Evolutionary conservation across 495 filamentous ascomycete genomes (phyloP).

Genomic region (Glarea lozoyensis): DNA sequence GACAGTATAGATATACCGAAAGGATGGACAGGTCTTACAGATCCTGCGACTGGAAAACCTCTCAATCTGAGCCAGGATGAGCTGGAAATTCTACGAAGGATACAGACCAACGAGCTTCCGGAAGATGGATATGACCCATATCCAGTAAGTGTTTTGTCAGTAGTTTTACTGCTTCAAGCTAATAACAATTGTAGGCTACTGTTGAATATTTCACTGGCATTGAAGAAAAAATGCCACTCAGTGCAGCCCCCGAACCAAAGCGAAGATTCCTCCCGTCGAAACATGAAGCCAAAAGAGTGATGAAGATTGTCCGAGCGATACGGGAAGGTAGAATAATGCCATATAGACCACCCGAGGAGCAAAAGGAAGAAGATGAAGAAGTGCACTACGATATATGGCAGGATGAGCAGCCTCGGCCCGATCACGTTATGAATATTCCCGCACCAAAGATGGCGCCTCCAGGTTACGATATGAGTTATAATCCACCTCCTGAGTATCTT

Average conservation of each 20-base stretch:
- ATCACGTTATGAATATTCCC: constrained; percentile 91
- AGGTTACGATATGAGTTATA: constrained; percentile 90
- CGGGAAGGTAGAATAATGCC: constrained; percentile 88
- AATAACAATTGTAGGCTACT: constrained; percentile 47
- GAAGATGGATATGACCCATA: constrained; percentile 88
- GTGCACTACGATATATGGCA: constrained; percentile 87
- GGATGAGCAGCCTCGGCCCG: constrained; percentile 71
- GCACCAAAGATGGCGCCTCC: constrained; percentile 92
- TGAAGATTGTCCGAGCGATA: constrained; percentile 97
- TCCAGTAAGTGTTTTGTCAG: constrained; percentile 37
- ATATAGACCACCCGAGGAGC: constrained; percentile 66
- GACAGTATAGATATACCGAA: constrained; percentile 97
- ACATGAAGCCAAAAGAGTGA: constrained; percentile 90
- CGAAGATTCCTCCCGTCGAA: constrained; percentile 95
- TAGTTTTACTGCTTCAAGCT: no score
- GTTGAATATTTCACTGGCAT: constrained; percentile 90
- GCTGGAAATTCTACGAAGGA: constrained; percentile 75
- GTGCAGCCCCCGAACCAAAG: constrained; percentile 91
- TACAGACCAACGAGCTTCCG: constrained; percentile 84
- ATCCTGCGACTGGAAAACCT: constrained; percentile 86
- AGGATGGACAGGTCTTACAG: constrained; percentile 94
- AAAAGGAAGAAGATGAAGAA: constrained; percentile 55
- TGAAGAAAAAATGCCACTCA: constrained; percentile 88
- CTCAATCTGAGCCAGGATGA: constrained; percentile 82
- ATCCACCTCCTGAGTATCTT: constrained; percentile 91